A percentile compares a stretch with the other conserved stretches of the same genome.
phyloP scores from a whole-genome alignment of 2,329 filamentous ascomycete genomes.

The Calonectria pseudoreteaudii region DNA sequence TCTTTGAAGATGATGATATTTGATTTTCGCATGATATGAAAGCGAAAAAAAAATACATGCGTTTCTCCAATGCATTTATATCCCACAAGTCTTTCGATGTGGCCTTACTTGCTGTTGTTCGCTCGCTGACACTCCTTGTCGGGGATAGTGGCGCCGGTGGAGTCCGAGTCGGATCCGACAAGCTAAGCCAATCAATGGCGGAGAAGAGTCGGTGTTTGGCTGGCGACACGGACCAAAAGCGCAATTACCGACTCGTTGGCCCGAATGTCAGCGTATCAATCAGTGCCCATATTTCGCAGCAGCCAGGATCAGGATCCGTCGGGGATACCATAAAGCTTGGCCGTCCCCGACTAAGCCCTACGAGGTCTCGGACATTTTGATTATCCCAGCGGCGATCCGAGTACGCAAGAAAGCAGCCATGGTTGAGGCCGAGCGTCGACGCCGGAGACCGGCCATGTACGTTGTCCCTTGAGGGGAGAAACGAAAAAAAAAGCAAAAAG shows the following conservation, averaged over 20 bases:
- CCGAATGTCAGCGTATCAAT: not conserved
- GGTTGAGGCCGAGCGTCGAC: conserved; percentile 40
- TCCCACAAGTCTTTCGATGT: not conserved
- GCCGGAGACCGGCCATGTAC: conserved; percentile 46
- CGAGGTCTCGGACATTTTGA: not conserved
- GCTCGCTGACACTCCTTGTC: conserved; percentile 2
- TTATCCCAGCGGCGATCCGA: not conserved
- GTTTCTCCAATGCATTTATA: conserved; percentile 1
- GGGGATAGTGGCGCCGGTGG: not conserved
- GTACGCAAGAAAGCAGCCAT: not conserved
- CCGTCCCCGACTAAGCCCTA: not conserved
- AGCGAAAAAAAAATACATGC: not conserved
- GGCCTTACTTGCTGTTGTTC: not conserved
- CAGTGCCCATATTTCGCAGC: not conserved
- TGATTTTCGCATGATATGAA: not conserved
- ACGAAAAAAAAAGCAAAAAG: not conserved
- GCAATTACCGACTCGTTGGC: conserved; percentile 16
- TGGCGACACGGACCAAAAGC: not conserved
- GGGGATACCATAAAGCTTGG: not conserved
- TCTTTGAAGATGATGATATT: not conserved
- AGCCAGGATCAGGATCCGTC: not conserved
- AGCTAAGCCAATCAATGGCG: not conserved
- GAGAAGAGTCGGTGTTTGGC: conserved; percentile 27
- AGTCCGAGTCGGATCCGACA: conserved; percentile 16
- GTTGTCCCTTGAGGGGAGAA: not conserved